phyloP scores from a whole-genome alignment of 306 rosid species.

The Cucurbita maxima region DNA sequence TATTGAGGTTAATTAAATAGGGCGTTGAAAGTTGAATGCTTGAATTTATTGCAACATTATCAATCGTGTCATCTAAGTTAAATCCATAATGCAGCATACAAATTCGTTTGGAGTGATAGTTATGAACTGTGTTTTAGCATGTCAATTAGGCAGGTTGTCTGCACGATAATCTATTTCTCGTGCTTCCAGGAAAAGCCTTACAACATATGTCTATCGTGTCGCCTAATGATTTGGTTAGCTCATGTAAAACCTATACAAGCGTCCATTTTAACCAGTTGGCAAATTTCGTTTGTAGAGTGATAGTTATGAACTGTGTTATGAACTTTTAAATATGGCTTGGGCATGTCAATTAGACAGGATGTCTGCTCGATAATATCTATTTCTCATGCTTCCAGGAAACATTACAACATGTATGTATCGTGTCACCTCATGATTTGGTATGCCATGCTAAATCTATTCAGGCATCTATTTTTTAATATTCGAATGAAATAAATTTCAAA shows the following conservation, averaged over 20 bases:
- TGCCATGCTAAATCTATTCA: neutral
- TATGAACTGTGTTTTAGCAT: neutral
- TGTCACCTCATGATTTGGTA: neutral
- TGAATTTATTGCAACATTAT: neutral
- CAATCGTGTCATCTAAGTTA: neutral
- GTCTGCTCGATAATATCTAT: neutral
- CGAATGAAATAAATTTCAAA: neutral
- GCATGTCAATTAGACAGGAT: neutral
- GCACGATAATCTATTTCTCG: neutral
- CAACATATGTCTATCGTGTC: neutral
- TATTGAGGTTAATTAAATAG: neutral
- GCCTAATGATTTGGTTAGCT: neutral
- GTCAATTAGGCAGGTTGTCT: neutral
- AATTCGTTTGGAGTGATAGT: neutral
- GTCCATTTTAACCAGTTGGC: too few relatives aligned
- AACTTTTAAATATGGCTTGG: too few relatives aligned
- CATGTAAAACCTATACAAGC: too few relatives aligned
- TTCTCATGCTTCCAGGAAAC: neutral
- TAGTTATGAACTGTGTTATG: too few relatives aligned
- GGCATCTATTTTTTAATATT: neutral
- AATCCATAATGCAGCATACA: neutral
- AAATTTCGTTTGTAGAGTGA: too few relatives aligned
- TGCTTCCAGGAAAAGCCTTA: neutral
- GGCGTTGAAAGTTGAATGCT: neutral
- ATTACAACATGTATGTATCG: too few relatives aligned